Evolutionary conservation across 2,329 filamentous ascomycete genomes (phyloP).

Genomic region (Ascochyta rabiei): DNA sequence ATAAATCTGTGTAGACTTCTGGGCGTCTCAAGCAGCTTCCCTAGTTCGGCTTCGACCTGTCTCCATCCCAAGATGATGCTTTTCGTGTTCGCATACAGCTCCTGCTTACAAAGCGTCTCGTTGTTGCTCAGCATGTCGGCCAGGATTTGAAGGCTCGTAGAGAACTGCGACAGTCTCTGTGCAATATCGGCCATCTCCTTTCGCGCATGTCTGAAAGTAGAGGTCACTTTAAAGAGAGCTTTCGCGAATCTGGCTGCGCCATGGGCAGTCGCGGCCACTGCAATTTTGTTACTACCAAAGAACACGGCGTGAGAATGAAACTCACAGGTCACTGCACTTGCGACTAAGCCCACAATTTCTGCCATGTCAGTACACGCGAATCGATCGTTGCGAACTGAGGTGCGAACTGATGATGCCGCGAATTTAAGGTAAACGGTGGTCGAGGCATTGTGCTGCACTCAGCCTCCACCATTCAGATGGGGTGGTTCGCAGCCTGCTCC

Average conservation of each 20-base stretch:
- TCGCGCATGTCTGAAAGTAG: neutral
- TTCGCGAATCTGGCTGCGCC: neutral
- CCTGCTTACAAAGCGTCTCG: neutral
- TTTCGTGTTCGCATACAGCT: neutral
- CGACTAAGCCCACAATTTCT: neutral
- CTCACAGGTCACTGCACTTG: constrained; percentile 1
- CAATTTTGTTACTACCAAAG: neutral
- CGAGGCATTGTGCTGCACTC: neutral
- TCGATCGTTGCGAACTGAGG: neutral
- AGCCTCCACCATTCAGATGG: constrained; percentile 5
- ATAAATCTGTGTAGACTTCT: neutral
- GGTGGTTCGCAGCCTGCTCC: neutral
- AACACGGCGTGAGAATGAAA: neutral
- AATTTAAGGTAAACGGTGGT: neutral
- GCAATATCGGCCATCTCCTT: neutral
- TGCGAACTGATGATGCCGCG: neutral
- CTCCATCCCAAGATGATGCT: neutral
- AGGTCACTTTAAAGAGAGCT: neutral
- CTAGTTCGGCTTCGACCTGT: neutral
- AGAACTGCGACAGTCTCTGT: neutral
- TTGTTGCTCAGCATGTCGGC: neutral
- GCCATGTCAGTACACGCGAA: neutral
- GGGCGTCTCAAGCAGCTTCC: neutral
- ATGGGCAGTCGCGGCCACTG: neutral
- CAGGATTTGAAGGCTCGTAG: neutral